Conservation (phyloP, 208 protist genomes). For the Trypanosoma conorhini region DNA sequence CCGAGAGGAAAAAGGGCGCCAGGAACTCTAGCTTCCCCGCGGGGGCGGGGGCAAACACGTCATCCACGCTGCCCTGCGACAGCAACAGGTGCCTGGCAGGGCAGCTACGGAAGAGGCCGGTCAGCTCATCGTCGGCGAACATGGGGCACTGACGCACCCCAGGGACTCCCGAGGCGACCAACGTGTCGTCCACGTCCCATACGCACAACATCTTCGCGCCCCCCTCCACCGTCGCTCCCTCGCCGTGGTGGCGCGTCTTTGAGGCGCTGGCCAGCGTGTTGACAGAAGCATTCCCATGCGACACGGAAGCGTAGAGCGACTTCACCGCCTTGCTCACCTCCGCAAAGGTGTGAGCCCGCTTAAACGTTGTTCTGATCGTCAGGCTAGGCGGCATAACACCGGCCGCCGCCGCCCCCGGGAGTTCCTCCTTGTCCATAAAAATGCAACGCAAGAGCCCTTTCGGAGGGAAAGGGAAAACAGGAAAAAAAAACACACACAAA, state of each 20-base stretch:
- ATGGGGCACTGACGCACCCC: constrained; percentile 67
- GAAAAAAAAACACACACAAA: constrained; percentile 16
- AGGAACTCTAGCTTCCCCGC: constrained; percentile 48
- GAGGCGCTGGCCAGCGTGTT: not conserved
- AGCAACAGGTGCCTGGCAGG: constrained; percentile 71
- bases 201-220: constrained; percentile 50
- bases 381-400: not conserved
- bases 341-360: not conserved
- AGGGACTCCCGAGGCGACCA: constrained; percentile 55
- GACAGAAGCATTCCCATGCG: not conserved
- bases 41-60: constrained; percentile 58
- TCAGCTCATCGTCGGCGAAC: constrained; percentile 53
- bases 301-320: not conserved
- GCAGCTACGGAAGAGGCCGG: constrained; percentile 39
- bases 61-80: constrained; percentile 85
- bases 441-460: not conserved
- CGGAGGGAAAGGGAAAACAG: not conserved
- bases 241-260: not conserved
- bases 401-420: not conserved
- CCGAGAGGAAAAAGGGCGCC: constrained; percentile 35
- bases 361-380: constrained; percentile 12
- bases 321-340: constrained; percentile 15
- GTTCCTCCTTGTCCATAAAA: not conserved
- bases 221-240: constrained; percentile 1
- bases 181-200: constrained; percentile 88